Percentiles rank a stretch among this genome's conserved stretches.
Conservation (phyloP, 192 early-diverging fungal genomes). For the Backusella australiensis region DNA sequence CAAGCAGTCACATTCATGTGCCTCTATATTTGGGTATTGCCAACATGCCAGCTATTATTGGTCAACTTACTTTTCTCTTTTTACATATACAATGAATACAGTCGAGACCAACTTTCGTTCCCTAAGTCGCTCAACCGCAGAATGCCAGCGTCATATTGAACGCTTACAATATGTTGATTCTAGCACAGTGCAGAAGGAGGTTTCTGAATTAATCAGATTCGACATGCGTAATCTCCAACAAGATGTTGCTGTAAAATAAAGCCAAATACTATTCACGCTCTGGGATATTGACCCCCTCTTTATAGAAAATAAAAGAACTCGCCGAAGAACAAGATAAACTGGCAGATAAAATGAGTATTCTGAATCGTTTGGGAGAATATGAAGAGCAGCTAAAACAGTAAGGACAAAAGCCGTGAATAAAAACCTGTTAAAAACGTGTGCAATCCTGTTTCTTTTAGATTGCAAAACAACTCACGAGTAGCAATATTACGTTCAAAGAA, state of each 20-base stretch:
- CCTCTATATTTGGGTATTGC: not conserved
- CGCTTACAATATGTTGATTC: slow-evolving; percentile 12
- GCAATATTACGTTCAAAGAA: slow-evolving; percentile 53
- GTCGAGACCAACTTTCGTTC: slow-evolving; percentile 20
- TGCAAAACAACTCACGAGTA: slow-evolving; percentile 45
- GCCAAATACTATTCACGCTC: not conserved
- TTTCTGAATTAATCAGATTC: slow-evolving; percentile 1
- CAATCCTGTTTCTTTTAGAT: slow-evolving; percentile 23
- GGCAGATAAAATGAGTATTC: slow-evolving; percentile 33
- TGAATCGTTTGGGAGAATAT: slow-evolving; percentile 44
- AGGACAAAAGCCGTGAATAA: not conserved
- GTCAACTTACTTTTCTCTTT: slow-evolving; percentile 6
- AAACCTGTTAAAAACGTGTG: not conserved
- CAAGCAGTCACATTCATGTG: not conserved
- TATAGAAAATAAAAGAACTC: slow-evolving; percentile 39
- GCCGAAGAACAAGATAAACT: slow-evolving; percentile 58
- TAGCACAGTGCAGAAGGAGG: slow-evolving; percentile 13
- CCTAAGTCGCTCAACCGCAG: slow-evolving; percentile 17
- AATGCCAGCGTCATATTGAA: slow-evolving; percentile 22
- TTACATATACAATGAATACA: not conserved
- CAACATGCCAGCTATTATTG: not conserved
- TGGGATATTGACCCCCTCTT: not conserved
- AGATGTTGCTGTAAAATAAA: slow-evolving; percentile 18
- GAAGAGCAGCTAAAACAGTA: slow-evolving; percentile 54
- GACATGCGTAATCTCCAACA: slow-evolving; percentile 15